Evolutionary conservation across 2,329 filamentous ascomycete species (phyloP).

Genomic region (Apiospora kogelbergensis): DNA sequence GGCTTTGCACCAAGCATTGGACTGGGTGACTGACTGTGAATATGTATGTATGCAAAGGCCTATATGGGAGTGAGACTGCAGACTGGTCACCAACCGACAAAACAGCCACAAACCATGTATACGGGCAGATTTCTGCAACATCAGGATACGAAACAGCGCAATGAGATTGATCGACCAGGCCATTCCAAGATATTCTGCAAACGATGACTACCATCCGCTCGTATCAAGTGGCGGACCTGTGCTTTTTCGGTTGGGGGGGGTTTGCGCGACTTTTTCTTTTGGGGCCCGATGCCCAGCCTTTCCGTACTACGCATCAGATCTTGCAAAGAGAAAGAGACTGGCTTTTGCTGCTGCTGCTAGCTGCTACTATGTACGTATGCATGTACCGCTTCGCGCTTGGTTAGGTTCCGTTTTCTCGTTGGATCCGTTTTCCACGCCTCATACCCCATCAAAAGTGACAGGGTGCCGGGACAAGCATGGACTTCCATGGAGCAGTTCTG

Average conservation of each 20-base stretch:
- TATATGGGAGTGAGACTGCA: neutral
- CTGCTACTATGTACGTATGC: no score
- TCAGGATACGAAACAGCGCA: neutral
- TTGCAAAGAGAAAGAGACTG: neutral
- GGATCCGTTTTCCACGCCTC: neutral
- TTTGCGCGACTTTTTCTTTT: conserved; percentile 7
- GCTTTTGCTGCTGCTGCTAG: no score
- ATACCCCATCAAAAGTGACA: conserved; percentile 3
- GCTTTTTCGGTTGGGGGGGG: neutral
- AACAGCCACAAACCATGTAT: neutral
- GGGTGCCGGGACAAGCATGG: conserved; percentile 1
- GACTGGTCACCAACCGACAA: neutral
- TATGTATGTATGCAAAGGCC: no score
- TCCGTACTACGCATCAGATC: conserved; percentile 3
- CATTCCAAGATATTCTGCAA: neutral
- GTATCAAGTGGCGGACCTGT: conserved; percentile 3
- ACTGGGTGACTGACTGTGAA: neutral
- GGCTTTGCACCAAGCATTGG: neutral
- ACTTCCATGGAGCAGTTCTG: neutral
- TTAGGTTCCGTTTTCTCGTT: neutral
- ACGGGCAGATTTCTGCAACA: neutral
- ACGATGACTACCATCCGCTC: neutral
- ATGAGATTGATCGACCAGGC: neutral
- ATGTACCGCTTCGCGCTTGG: neutral
- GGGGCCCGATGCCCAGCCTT: conserved; percentile 3